A percentile compares a stretch with the other conserved stretches of the same genome.
These are phyloP conservation scores for Salicornia ramosissima DNA, from an alignment of 148 eudicot species.

Conservation along the genomic window DNA sequence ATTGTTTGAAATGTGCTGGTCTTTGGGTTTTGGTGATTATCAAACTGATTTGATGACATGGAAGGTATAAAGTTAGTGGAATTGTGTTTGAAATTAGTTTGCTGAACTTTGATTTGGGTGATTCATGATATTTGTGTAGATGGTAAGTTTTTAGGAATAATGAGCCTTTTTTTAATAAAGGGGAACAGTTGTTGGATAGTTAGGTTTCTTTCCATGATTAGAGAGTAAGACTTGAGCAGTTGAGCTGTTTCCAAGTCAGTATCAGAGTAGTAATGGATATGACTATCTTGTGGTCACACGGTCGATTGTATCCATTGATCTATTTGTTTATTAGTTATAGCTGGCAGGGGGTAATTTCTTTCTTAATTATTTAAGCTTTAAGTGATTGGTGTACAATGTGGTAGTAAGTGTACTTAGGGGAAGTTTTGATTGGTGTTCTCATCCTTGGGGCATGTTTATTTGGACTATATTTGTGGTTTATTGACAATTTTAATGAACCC, in stretches of 20 bases:
- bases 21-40: background rate
- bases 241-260: background rate
- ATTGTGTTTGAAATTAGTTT: background rate
- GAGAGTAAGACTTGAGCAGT: background rate
- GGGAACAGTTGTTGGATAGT: background rate
- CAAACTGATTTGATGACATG: background rate
- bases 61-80: constrained; percentile 1
- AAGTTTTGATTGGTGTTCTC: background rate
- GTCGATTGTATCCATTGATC: background rate
- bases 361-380: background rate
- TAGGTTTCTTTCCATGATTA: background rate
- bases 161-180: too few relatives aligned
- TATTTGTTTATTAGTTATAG: background rate
- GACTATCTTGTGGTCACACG: background rate
- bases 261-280: background rate
- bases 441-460: background rate
- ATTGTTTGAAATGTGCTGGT: too few relatives aligned
- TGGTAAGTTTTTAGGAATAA: too few relatives aligned
- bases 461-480: background rate
- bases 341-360: background rate
- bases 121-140: background rate
- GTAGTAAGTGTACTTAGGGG: background rate
- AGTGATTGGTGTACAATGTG: background rate
- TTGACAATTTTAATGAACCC: background rate
- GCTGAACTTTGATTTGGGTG: background rate